Percentiles rank a stretch among this genome's conserved stretches.
phyloP scores from a whole-genome alignment of 495 filamentous ascomycete species.

The Podospora sp. region DNA sequence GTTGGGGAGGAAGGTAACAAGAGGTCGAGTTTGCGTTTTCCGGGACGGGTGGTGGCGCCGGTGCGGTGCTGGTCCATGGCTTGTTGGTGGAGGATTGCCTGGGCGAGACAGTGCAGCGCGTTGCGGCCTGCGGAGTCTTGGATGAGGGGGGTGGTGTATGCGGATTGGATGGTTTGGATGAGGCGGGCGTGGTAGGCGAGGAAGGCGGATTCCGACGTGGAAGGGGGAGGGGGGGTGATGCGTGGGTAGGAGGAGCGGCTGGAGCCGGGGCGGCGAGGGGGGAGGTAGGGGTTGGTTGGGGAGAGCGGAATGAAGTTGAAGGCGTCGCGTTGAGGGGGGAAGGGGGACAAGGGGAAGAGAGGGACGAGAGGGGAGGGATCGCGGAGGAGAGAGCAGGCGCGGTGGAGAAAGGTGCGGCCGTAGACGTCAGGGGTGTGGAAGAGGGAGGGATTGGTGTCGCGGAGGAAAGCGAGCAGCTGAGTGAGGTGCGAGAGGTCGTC shows the following conservation, averaged over 20 bases:
- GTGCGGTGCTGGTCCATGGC: constrained; percentile 31
- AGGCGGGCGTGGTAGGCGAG: constrained; percentile 38
- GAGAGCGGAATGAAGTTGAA: constrained; percentile 37
- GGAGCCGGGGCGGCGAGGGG: constrained; percentile 19
- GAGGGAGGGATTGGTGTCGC: constrained; percentile 31
- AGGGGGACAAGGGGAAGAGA: constrained; percentile 19
- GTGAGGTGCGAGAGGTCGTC: constrained; percentile 24
- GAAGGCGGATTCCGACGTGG: constrained; percentile 23
- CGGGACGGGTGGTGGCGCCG: constrained; percentile 4
- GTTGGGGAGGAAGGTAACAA: background rate
- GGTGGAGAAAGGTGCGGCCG: constrained; percentile 50
- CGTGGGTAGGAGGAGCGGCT: constrained; percentile 5
- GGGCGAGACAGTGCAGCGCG: constrained; percentile 53
- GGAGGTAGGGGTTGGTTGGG: constrained; percentile 16
- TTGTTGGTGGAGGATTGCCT: constrained; percentile 40
- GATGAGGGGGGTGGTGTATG: constrained; percentile 32
- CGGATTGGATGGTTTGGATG: constrained; percentile 38
- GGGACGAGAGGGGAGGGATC: constrained; percentile 17
- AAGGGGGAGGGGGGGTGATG: constrained; percentile 4
- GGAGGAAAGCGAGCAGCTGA: constrained; percentile 34
- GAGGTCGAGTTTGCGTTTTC: constrained; percentile 27
- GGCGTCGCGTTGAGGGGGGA: constrained; percentile 35
- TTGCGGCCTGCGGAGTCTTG: constrained; percentile 51
- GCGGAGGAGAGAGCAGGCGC: constrained; percentile 32
- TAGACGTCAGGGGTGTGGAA: constrained; percentile 46